Evolutionary conservation across 2,329 filamentous ascomycete species (phyloP).

Genomic region (Cordyceps cicadae): DNA sequence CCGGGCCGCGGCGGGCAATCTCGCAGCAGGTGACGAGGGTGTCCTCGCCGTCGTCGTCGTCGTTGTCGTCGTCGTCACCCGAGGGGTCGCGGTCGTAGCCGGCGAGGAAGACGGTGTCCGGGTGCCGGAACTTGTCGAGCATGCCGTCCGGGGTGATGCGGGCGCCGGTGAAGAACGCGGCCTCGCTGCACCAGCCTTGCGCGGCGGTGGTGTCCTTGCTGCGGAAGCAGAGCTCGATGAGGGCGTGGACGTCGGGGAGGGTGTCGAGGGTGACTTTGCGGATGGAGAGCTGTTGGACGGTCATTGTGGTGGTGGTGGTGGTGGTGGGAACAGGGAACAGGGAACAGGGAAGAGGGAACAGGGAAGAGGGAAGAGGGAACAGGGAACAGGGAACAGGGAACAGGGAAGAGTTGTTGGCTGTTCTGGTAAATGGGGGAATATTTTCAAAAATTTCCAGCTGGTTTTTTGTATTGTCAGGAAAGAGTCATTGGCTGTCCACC

Average conservation of each 20-base stretch:
- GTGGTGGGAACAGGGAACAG: no score
- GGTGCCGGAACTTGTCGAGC: slow-evolving; percentile 31
- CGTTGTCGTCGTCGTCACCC: no score
- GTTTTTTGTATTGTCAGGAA: neutral
- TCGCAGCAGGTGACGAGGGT: slow-evolving; percentile 37
- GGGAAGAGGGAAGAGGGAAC: no score
- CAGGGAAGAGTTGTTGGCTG: neutral
- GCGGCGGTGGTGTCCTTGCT: slow-evolving; percentile 26
- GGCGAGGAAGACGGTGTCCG: slow-evolving; percentile 29
- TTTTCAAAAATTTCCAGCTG: no score
- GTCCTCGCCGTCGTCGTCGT: no score
- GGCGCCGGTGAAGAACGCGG: slow-evolving; percentile 33
- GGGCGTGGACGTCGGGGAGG: slow-evolving; percentile 24
- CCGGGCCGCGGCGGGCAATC: slow-evolving; percentile 22
- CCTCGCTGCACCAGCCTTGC: slow-evolving; percentile 40
- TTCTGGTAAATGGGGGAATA: neutral
- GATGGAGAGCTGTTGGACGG: slow-evolving; percentile 21
- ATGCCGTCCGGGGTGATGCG: slow-evolving; percentile 33
- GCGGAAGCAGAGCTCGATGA: slow-evolving; percentile 38
- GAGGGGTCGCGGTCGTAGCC: slow-evolving; percentile 22
- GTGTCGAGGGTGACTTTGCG: slow-evolving; percentile 28
- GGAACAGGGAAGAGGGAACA: no score
- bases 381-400: no score
- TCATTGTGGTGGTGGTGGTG: neutral
- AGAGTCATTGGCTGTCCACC: neutral